These are phyloP conservation scores for Blastomyces silverae DNA, from an alignment of 2,329 filamentous ascomycete species.

Conservation along the genomic window DNA sequence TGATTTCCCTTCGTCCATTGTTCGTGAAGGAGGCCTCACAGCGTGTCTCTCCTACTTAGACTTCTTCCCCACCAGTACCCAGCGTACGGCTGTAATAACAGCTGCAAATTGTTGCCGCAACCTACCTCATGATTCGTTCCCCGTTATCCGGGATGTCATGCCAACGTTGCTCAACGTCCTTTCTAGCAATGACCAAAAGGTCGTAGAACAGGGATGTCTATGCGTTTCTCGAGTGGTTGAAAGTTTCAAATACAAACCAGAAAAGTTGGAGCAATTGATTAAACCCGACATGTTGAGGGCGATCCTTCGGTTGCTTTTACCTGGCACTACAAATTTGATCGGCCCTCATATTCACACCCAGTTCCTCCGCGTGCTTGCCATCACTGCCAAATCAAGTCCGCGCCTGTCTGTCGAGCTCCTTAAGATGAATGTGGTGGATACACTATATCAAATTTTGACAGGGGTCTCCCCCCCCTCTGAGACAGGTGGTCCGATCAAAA, in stretches of 20 bases:
- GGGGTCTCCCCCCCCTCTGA: constrained; percentile 85
- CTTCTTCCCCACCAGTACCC: constrained; percentile 95
- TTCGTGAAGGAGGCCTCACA: constrained; percentile 87
- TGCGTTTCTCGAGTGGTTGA: constrained; percentile 95
- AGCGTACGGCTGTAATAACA: constrained; percentile 92
- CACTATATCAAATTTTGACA: constrained; percentile 92
- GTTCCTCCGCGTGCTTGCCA: constrained; percentile 84
- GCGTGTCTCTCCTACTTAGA: constrained; percentile 95
- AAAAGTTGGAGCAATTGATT: constrained; percentile 86
- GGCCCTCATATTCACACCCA: constrained; percentile 92
- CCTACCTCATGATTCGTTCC: constrained; percentile 87
- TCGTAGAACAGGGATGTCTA: constrained; percentile 91
- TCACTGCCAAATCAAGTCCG: constrained; percentile 83
- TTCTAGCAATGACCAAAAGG: constrained; percentile 86
- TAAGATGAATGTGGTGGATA: constrained; percentile 95
- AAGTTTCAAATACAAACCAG: constrained; percentile 84
- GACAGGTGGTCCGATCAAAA: constrained; percentile 61
- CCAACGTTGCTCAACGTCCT: constrained; percentile 86
- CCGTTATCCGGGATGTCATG: constrained; percentile 91
- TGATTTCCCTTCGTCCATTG: constrained; percentile 90
- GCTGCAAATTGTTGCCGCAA: constrained; percentile 98
- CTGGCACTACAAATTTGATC: constrained; percentile 92
- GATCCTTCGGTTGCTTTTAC: constrained; percentile 77
- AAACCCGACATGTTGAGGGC: constrained; percentile 79
- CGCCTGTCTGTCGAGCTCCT: constrained; percentile 80